Percentiles rank a stretch among this genome's conserved stretches.
phyloP scores from a whole-genome alignment of 1,139 yeast species.

The Yamadazyma mexicana region DNA sequence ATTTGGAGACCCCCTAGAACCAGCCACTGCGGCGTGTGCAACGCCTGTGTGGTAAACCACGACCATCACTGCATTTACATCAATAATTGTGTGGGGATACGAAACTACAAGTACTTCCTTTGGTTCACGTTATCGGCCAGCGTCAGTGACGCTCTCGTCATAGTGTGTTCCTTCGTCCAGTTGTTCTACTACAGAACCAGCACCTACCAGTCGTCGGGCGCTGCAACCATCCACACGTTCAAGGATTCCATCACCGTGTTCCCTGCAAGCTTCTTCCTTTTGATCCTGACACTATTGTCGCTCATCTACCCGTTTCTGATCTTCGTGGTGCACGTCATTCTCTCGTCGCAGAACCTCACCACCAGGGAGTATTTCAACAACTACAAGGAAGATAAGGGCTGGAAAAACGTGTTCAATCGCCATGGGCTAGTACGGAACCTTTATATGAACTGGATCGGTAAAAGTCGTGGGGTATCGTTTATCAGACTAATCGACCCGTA shows the following conservation, averaged over 20 bases:
- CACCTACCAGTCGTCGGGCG: too few species aligned
- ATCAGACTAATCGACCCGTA: conserved; percentile 38
- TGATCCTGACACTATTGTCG: conserved; percentile 44
- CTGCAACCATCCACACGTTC: conserved; percentile 15
- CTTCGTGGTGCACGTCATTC: conserved; percentile 50
- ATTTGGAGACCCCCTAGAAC: conserved; percentile 49
- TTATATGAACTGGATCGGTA: conserved; percentile 47
- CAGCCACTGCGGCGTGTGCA: conserved; percentile 45
- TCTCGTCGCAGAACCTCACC: conserved; percentile 61
- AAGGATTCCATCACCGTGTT: conserved; percentile 22
- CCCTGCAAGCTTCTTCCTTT: conserved; percentile 51
- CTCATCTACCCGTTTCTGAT: conserved; percentile 56
- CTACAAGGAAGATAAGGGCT: conserved; percentile 25
- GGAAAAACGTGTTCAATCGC: conserved; percentile 46
- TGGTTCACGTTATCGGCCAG: conserved; percentile 38
- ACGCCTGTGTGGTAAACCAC: conserved; percentile 43
- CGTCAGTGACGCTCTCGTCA: conserved; percentile 22
- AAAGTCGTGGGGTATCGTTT: conserved; percentile 46
- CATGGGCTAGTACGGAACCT: conserved; percentile 39
- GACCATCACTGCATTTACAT: conserved; percentile 45
- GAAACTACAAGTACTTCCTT: conserved; percentile 36
- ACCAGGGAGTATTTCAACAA: conserved; percentile 65
- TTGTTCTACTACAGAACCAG: conserved; percentile 24
- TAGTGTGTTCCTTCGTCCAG: conserved; percentile 28
- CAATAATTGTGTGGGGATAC: conserved; percentile 41